Conservation (phyloP, 2,329 filamentous ascomycete species). For the Penicillium nordicum region DNA sequence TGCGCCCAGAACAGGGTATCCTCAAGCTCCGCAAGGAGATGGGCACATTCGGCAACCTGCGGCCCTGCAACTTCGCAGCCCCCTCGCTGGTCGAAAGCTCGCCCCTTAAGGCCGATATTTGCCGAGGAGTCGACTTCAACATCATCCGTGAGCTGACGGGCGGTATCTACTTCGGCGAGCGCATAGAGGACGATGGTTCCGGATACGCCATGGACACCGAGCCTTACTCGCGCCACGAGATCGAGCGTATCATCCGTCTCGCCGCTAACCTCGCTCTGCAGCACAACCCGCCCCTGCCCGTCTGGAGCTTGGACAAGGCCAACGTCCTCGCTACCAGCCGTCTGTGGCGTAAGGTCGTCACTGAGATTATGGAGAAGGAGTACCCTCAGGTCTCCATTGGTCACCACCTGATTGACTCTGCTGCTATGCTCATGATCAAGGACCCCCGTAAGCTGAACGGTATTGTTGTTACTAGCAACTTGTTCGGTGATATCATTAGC, state of each 20-base stretch:
- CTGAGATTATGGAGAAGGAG: conserved; percentile 79
- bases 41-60: conserved; percentile 89
- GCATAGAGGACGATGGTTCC: conserved; percentile 71
- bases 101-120: conserved; percentile 80
- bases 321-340: conserved; percentile 90
- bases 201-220: conserved; percentile 79
- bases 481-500: conserved; percentile 94
- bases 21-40: conserved; percentile 90
- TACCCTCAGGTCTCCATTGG: conserved; percentile 80
- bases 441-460: conserved; percentile 85
- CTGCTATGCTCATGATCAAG: conserved; percentile 98
- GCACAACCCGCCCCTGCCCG: conserved; percentile 69
- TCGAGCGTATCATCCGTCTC: conserved; percentile 81
- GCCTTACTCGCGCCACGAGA: conserved; percentile 77
- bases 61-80: conserved; percentile 92
- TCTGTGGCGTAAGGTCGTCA: conserved; percentile 83
- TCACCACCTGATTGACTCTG: conserved; percentile 91
- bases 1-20: conserved; percentile 90
- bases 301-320: conserved; percentile 91
- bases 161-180: conserved; percentile 92
- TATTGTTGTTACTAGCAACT: conserved; percentile 85
- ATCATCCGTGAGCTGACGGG: conserved; percentile 89
- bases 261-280: conserved; percentile 77
- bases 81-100: conserved; percentile 79
- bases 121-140: conserved; percentile 84